Base-by-base conservation (phyloP, 176 grass and related monocot genomes). In the Phragmites australis region DNA sequence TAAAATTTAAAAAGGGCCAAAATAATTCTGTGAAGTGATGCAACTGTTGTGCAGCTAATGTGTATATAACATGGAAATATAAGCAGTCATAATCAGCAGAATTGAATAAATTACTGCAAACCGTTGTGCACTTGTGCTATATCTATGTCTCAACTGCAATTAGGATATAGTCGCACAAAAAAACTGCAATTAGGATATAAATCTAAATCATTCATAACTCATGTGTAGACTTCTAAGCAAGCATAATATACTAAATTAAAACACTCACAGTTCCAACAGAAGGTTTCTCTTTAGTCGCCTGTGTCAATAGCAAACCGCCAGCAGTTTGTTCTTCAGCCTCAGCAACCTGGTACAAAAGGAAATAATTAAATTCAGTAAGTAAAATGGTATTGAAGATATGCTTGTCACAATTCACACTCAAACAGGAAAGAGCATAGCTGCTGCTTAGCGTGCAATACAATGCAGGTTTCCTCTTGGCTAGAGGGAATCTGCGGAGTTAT, bases 221-320 rank as follows among this genome's bases (percentile, higher is more conserved):
- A n/a, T 55, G 12, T 0, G 57, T 11, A 49, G 37, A 10, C 49
- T 19, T 59, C 30, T 49, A 74, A 8, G 17, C 14, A 17, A 51
- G 43, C 50, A 80, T 54, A 49, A 54, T 21, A 53, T 27, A 53
- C 37, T 72, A 72, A 27, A 46, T 2, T 65, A 50, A 68, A 79
- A 69, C 60, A 63, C 90, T 93, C 52, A 93, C 91, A 13, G 87
- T 93, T 76, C 91, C 91, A 57, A 84, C 31, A 61, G 91, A 89
- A 69, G 91, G 91, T 11, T 84, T 93, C 55, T 93, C 91, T 83
- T 93, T 89, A 12, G 53, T 58, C 1, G 81, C 77, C 53, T 84
- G 80, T 16, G 84, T 93, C 72, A 93, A 74, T 8, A 93, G 81
- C 72, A 93, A 81, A 77, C 91, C 87, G 21, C 91, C 91, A 59